Base-by-base conservation (phyloP, 148 eudicot genomes). In the Cornus suecica region DNA sequence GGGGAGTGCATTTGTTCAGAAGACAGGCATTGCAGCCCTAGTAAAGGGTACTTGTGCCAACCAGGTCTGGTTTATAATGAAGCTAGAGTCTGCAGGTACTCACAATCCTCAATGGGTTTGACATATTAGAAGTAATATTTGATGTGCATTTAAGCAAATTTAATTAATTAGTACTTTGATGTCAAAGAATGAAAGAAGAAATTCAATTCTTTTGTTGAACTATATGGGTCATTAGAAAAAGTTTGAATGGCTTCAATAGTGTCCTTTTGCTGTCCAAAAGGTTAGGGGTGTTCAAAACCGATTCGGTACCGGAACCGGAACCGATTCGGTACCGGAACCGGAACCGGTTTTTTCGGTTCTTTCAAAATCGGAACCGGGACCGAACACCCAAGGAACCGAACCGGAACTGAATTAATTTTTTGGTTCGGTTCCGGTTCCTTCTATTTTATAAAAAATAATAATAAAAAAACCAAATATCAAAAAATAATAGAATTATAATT, bases 1-100 rank as follows among this genome's bases (percentile, higher is more conserved):
- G 98, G 98, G 23, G 64, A 69, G 27, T 94, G 98, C 66, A 30
- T 94, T 22, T 94, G 97, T 60, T 87, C 87, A 13, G 91, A 91
- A 37, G 94, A 94, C 25, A 86, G 89, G 34, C 94, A 94, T 84
- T 94, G 98, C 77, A 94, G 87, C 70, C 94, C 97, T 13, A 65
- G 68, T 1, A 76, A 88, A 58, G 97, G 94, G n/a, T 94, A 90
- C 45, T 74, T 82, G 62, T 94, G 98, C 71, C 78, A 72, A 66
- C 58, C 64, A 27, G 97, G 97, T 24, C 78, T 86, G 71, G 87
- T 94, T 54, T 94, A 86, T 82, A 45, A 58, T 41, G 85, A 90
- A 69, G 97, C 97, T 27, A 79, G 87, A 54, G 97, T 94, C 24
- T 94, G 98, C 69, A 88, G 86, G 68, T 83, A 80, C 68, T 82